These are phyloP conservation scores for Lenzites betulinus DNA, from an alignment of 768 basidiomycete species.

Conservation along the genomic window DNA sequence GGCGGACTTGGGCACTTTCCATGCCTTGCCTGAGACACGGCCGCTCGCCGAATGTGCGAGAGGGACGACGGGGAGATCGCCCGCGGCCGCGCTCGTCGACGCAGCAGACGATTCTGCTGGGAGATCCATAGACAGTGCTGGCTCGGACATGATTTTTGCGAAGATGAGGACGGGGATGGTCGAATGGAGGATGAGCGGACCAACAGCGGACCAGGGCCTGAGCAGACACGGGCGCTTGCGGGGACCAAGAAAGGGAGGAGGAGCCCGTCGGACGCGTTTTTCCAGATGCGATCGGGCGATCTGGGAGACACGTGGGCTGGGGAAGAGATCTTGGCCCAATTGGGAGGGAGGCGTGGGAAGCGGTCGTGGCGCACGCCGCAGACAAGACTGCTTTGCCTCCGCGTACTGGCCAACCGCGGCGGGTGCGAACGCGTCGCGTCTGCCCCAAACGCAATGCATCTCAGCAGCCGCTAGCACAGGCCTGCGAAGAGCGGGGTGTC, in stretches of 20 bases:
- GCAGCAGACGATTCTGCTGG: neutral
- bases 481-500: neutral
- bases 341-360: neutral
- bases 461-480: no score
- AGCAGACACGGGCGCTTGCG: neutral
- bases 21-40: slow-evolving; percentile 62
- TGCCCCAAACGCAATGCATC: no score
- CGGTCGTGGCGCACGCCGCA: neutral
- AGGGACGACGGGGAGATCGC: slow-evolving; percentile 5
- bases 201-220: no score
- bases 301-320: neutral
- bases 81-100: neutral
- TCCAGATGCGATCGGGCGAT: slow-evolving; percentile 14
- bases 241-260: neutral
- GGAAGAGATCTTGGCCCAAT: neutral
- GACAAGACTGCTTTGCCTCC: neutral
- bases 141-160: slow-evolving; percentile 5
- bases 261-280: neutral
- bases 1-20: slow-evolving; percentile 31
- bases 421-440: neutral
- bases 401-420: neutral
- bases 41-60: slow-evolving; percentile 65
- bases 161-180: neutral
- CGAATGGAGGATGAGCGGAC: slow-evolving; percentile 2
- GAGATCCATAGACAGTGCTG: neutral